Evolutionary conservation across 2,329 filamentous ascomycete genomes (phyloP), one percentile per base, ranked within the genome.

Genomic region (Periconia sp.): DNA sequence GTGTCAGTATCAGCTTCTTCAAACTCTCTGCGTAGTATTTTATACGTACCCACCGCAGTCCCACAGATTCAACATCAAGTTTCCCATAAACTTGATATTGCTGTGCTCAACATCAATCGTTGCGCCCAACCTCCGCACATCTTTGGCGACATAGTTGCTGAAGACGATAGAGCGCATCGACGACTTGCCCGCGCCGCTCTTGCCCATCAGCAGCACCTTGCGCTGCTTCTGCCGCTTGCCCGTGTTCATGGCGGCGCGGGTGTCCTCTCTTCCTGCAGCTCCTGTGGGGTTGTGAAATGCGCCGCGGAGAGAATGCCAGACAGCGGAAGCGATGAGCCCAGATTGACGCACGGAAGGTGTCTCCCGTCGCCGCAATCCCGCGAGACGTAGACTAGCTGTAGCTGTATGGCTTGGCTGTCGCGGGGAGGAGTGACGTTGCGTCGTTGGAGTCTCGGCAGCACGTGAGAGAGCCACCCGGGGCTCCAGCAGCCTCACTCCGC

Each of bases 81-180:
- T 97, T 39, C 94, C 94, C 75, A 99, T 88, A 75, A 99, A 99
- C 72, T 96, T 96, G 73, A 97, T 94, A 74, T 96, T 94, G 50
- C 91, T 96, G 63, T 97, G 88, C 73, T 99, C 94, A 48, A 99
- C 94, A 68, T 99, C 94, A 67, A 99, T 97, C 10, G 94, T 99
- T 1, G 94, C 94, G 56, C 94, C 94, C 42, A 99, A 78, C 45
- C 94, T 80, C 26, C 94, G 82, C 5, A 96, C 96, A 71, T 99
- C 94, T 66, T 95, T 91, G 43, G 94, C 94, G 54, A 97, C 92
- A 70, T 96, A 97, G 73, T 97, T 97, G 78, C 89, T 96, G 74
- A 99, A 99, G 69, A 99, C 96, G 66, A 99, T 97, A 65, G 88
- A 94, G 53, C 94, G 84, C 94, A 99, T 99, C 43, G 91, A 96